Evolutionary conservation across 2,329 filamentous ascomycete species (phyloP).

Genomic region (Penicillium paneum): DNA sequence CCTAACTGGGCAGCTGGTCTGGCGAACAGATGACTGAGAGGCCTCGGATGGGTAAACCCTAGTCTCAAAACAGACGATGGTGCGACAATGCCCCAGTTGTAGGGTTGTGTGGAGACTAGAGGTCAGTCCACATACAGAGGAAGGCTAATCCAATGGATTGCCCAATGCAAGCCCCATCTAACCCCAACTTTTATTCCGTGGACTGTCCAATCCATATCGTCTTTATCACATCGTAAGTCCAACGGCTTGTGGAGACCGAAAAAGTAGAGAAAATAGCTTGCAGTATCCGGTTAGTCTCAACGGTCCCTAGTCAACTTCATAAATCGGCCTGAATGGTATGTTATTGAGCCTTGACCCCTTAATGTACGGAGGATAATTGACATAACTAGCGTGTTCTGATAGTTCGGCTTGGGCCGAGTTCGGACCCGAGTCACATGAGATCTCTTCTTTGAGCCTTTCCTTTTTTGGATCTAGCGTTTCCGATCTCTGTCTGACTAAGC

Average conservation of each 20-base stretch:
- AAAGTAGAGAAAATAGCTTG: slow-evolving; percentile 12
- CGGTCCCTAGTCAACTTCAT: background rate
- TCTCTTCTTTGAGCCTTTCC: slow-evolving; percentile 1
- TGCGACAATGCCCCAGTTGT: slow-evolving; percentile 13
- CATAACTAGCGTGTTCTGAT: background rate
- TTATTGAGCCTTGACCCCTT: background rate
- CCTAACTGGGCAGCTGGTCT: background rate
- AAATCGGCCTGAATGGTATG: background rate
- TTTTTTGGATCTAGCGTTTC: slow-evolving; percentile 6
- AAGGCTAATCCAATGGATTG: background rate
- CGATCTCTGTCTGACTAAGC: slow-evolving; percentile 4
- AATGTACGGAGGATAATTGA: background rate
- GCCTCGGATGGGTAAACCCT: background rate
- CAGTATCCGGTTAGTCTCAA: slow-evolving; percentile 1
- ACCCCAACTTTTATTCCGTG: background rate
- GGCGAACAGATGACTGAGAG: background rate
- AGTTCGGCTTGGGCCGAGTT: slow-evolving; percentile 11
- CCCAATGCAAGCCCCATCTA: background rate
- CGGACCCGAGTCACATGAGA: slow-evolving; percentile 9
- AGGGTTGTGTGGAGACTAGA: slow-evolving; percentile 8
- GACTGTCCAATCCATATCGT: slow-evolving; percentile 4
- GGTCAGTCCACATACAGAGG: slow-evolving; percentile 13
- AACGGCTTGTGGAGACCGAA: slow-evolving; percentile 18
- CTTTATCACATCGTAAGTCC: slow-evolving; percentile 13
- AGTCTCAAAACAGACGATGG: slow-evolving; percentile 13